phyloP scores from a whole-genome alignment of 257 asterid genomes.

The Capsicum rhomboideum region DNA sequence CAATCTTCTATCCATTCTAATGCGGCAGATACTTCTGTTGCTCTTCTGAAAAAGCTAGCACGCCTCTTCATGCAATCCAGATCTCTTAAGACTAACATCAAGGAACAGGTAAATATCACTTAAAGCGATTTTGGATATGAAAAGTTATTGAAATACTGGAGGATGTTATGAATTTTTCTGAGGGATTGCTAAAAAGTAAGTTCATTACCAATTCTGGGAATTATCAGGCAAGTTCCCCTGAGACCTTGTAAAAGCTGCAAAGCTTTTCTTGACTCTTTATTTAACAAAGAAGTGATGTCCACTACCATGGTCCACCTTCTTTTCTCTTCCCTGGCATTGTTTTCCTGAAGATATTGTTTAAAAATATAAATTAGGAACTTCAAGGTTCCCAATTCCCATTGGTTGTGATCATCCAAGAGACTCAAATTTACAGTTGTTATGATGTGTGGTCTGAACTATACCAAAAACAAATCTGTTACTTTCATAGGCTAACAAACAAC shows the following conservation, averaged over 20 bases:
- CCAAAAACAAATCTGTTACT: neutral
- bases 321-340: conserved; percentile 15
- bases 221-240: conserved; percentile 49
- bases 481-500: neutral
- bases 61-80: conserved; percentile 67
- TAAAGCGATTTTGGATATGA: neutral
- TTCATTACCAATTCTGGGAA: conserved; percentile 68
- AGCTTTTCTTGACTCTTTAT: conserved; percentile 63
- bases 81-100: conserved; percentile 62
- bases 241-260: conserved; percentile 76
- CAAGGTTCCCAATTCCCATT: neutral
- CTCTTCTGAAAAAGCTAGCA: conserved; percentile 46
- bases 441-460: too few relatives aligned
- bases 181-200: neutral
- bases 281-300: conserved; percentile 56
- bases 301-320: conserved; percentile 62
- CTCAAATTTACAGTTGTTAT: too few relatives aligned
- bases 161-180: neutral
- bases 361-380: neutral
- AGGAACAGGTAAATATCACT: neutral
- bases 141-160: neutral
- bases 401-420: neutral
- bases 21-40: conserved; percentile 56
- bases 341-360: conserved; percentile 24
- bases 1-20: conserved; percentile 73